Evolutionary conservation across 2,329 filamentous ascomycete genomes (phyloP), one percentile per base, ranked within the genome.

Genomic region (Fusarium secorum): DNA sequence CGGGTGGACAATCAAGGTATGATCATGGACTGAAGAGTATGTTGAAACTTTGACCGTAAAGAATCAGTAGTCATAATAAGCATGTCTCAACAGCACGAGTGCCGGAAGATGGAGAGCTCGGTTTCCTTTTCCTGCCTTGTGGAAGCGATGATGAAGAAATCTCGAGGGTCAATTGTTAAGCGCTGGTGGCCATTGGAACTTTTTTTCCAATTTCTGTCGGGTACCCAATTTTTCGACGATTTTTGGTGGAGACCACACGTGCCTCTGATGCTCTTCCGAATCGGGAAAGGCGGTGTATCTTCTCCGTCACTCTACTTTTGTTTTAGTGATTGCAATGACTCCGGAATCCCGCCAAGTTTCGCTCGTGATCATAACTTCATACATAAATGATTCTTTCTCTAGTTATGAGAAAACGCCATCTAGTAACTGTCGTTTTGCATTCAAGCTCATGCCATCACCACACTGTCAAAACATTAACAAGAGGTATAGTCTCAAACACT

Each of bases 211-310:
- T 56, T 63, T 78, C 75, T 70, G 71, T 69, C 15, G 41, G 51
- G 38, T 73, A 60, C 63, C 63, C 64, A 30, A 64, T 49, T 69
- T 79, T 79, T 77, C 71, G 71, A 64, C 24, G 48, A 39, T 73
- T 71, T 69, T 73, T 45, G 42, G 75, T 78, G 78, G 76, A 66
- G 67, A 54, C 38, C 59, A 70, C 78, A 79, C 77, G 78, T 79
- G 78, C 78, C 52, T 66, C 22, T 22, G 11, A 22, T 36, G 17
- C 68, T 18, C 17, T 39, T 22, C 66, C 48, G 14, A 15, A 68
- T 63, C n/a, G 1, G 35, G 55, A 61, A 38, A 44, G 24, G 38
- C 30, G n/a, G 30, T 41, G 18, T 26, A 22, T 38, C 8, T 32
- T 32, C 7, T 14, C 53, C 38, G 56, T 28, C 57, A 61, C 71